Evolutionary conservation across 495 filamentous ascomycete genomes (phyloP).

Genomic region (Oidiodendron maius): DNA sequence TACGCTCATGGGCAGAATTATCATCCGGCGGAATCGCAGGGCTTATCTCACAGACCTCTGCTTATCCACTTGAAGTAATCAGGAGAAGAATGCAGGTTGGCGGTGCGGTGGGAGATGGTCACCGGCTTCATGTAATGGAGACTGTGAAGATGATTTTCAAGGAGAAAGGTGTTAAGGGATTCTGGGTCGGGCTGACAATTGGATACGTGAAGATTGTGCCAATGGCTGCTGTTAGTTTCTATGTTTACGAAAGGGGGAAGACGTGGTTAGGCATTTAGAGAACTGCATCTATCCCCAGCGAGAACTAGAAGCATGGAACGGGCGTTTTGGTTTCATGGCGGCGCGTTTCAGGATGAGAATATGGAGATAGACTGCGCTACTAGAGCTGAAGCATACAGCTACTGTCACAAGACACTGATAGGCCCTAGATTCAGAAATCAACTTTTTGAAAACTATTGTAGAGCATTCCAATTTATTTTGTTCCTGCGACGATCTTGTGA

Average conservation of each 20-base stretch:
- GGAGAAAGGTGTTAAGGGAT: constrained; percentile 74
- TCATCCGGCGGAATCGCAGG: constrained; percentile 79
- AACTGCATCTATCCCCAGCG: neutral
- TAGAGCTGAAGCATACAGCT: no score
- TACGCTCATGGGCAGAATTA: constrained; percentile 78
- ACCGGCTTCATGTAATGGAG: constrained; percentile 68
- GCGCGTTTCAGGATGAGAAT: no score
- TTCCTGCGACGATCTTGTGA: no score
- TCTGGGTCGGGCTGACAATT: constrained; percentile 89
- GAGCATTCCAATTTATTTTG: no score
- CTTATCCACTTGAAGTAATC: constrained; percentile 91
- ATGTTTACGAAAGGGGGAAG: constrained; percentile 77
- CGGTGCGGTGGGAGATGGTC: constrained; percentile 87
- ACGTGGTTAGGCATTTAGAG: constrained; percentile 62
- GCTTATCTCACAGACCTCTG: constrained; percentile 79
- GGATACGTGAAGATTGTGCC: constrained; percentile 93
- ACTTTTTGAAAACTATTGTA: no score
- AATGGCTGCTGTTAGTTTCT: constrained; percentile 77
- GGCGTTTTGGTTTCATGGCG: no score
- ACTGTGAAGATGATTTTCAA: constrained; percentile 66
- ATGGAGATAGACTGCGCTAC: no score
- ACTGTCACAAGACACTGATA: no score
- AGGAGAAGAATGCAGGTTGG: constrained; percentile 92
- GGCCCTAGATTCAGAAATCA: no score
- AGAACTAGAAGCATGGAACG: neutral